Evolutionary conservation across 306 rosid species (phyloP), one percentile per base, ranked within the genome.

Genomic region (Citrullus mucosospermus): DNA sequence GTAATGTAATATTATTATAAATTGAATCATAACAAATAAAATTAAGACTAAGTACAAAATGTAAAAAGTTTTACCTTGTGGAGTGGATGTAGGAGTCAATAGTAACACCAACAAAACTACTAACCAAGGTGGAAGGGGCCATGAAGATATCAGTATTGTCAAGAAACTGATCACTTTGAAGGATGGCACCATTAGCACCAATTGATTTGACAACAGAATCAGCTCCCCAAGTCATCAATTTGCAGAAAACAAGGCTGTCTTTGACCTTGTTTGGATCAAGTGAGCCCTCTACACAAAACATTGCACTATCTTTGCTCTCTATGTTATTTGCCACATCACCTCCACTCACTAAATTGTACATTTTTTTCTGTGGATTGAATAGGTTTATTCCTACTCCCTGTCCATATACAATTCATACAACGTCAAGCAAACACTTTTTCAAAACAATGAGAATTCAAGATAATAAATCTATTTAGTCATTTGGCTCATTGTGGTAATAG

Each of bases 381-480:
- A 80, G 36, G 86, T 65, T 87, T 51, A 95, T 78, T 76, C 97
- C 97, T 77, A 44, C 17, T 55, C 98, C 98, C 97, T 92, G 84
- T 84, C 81, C 82, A 51, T 36, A 12, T 10, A 30, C 8, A 72
- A 9, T 54, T 30, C 48, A 51, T 39, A 18, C 9, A 59, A 0
- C 8, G 1, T 54, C 58, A 54, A 51, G 15, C 18, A 51, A 3
- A 6, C 58, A 6, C 7, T 51, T 51, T 51, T 51, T 0, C 16
- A 2, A 48, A 48, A 48, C 54, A 48, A 48, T 44, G 2, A 1
- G 9, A 43, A 43, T 43, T 8, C 39, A 36, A 36, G 0, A 36
- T 36, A 36, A 3, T 36, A 36, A 36, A 36, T 36, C 39, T 36
- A 36, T 5, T 36, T 36, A 36, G 6, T 36, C 39, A 36, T 36